Base-by-base conservation (phyloP, 164 flowering plant species). In the Santalum album region DNA sequence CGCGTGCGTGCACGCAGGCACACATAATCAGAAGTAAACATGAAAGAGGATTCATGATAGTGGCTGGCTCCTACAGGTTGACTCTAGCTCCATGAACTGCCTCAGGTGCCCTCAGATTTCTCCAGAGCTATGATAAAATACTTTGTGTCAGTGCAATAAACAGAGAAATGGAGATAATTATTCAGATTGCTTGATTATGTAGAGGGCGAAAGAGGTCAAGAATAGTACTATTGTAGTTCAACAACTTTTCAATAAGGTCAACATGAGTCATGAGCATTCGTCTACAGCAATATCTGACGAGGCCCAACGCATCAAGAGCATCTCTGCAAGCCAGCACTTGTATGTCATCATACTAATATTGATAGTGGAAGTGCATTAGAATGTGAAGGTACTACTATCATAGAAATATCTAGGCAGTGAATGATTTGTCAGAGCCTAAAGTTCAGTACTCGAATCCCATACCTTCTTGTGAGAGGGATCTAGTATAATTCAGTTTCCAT, bases 181-280 rank as follows among this genome's bases (percentile, higher is more conserved):
- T n/a, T n/a, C n/a, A n/a, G n/a, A n/a, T n/a, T n/a, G n/a, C n/a
- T n/a, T n/a, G n/a, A n/a, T n/a, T n/a, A n/a, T n/a, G n/a, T n/a
- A n/a, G 12, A 4, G 35, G 40, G 58, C 57, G n/a, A 38, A 57
- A 57, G 59, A n/a, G 49, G 60, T 34, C 59, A 58, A 70, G 68
- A 59, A 61, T 46, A 48, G 56, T 83, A 86, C 96, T 79, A 55
- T 90, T 90, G 76, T 90, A 87, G 74, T 91, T 91, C 53, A 91
- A 74, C 52, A 91, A 88, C 84, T 91, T 87, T 83, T 91, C 98
- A 38, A 90, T 90, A 61, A 90, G 94, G 57, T 90, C 96, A 16
- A 90, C 96, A 43, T 90, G 97, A 27, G 97, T 90, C 97, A 90
- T 90, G 45, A 87, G 84, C 94, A 90, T 90, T 29, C 96, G 65